Percentiles rank a stretch among this genome's conserved stretches.
Evolutionary conservation across 1,139 yeast genomes (phyloP).

Genomic region (Protomyces inouyei): DNA sequence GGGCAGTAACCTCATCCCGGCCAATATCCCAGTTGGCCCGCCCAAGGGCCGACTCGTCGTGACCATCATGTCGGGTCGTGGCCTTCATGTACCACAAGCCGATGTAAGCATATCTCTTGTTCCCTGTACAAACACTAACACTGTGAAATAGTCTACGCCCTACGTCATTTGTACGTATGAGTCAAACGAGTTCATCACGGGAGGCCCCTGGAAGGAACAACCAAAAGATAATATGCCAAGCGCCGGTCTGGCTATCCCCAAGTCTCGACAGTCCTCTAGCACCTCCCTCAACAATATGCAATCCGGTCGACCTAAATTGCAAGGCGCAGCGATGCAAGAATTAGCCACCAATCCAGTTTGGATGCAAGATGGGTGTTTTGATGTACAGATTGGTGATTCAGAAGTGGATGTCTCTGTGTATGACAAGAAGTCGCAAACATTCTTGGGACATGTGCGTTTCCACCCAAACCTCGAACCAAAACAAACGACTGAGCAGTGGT

Average conservation of each 20-base stretch:
- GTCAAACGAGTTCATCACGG: slow-evolving; percentile 82
- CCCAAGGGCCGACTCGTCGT: slow-evolving; percentile 68
- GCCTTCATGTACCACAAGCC: slow-evolving; percentile 52
- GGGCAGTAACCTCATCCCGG: slow-evolving; percentile 11
- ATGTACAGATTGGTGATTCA: slow-evolving; percentile 72
- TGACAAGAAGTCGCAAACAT: slow-evolving; percentile 78
- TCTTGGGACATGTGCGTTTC: slow-evolving; percentile 76
- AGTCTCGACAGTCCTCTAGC: slow-evolving; percentile 31
- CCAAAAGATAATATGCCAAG: background rate
- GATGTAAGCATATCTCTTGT: slow-evolving; percentile 53
- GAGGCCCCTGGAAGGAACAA: slow-evolving; percentile 49
- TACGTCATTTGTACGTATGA: slow-evolving; percentile 93
- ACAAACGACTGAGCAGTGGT: slow-evolving; percentile 54
- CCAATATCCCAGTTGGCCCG: slow-evolving; percentile 31
- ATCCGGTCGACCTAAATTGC: slow-evolving; percentile 27
- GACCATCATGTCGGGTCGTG: slow-evolving; percentile 71
- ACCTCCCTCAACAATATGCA: slow-evolving; percentile 35
- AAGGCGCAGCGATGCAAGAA: slow-evolving; percentile 32
- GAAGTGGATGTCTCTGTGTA: slow-evolving; percentile 82
- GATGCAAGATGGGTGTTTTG: slow-evolving; percentile 89
- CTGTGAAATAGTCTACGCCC: slow-evolving; percentile 25
- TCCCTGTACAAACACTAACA: slow-evolving; percentile 18
- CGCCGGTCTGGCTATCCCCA: slow-evolving; percentile 27
- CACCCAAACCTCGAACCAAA: slow-evolving; percentile 56
- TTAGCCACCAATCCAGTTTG: slow-evolving; percentile 66